Base-by-base conservation (phyloP, 441 rosid genomes). In the Gossypium laxum region DNA sequence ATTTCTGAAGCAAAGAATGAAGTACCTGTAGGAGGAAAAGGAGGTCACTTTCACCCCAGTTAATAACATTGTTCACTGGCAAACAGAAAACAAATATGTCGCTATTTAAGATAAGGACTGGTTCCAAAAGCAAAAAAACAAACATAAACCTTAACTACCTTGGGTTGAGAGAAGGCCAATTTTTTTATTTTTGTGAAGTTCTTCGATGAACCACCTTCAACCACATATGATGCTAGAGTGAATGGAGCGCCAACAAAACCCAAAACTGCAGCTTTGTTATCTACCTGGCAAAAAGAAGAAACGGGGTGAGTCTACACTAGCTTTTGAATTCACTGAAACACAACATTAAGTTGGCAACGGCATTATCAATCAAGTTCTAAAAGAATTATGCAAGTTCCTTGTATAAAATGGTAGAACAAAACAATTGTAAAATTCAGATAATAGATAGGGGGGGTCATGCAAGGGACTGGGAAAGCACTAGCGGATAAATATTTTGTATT, bases 171-270 rank as follows among this genome's bases (percentile, higher is more conserved):
- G 76, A 93, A 93, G 15, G 97, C 98, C 69, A 91, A 75, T 86
- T 65, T 85, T 77, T 93, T 90, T 47, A 93, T 91, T 70, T 88
- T 87, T 59, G 87, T 51, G 78, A 91, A 93, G 87, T 93, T 89
- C 81, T 91, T 91, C 51, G 97, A 93, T 41, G 98, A 93, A 76
- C 96, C 96, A 60, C 97, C 97, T 84, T 93, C 96, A 48, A 93
- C 93, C 8, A 85, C 88, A 71, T 93, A 93, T 0, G 98, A 93
- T 15, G 97, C 96, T 57, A 93, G 85, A 14, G 97, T 93, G 75
- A 93, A 93, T 63, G 98, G 97, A 80, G 98, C 98, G 11, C 98
- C 98, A 28, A 91, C 96, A 69, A 93, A 93, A 76, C 97, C 98
- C 69, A 93, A 82, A 55, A 91, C 93, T 50, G 93, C 97, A 8